These are phyloP conservation scores for Syncephalastrum monosporum DNA, from an alignment of 371 early-diverging fungal genomes.

Conservation along the genomic window DNA sequence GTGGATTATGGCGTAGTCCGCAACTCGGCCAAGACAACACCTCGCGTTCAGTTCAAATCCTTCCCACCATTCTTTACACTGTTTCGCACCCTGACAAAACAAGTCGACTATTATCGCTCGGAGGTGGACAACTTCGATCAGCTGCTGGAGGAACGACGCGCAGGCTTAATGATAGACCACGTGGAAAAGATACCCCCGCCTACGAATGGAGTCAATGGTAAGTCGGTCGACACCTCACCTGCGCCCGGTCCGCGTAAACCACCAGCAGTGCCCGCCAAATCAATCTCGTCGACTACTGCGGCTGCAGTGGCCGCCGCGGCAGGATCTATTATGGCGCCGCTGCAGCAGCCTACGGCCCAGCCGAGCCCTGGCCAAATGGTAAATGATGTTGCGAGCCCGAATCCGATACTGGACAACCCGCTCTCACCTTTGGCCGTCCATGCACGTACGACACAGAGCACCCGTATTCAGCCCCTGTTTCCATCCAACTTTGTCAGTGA, in stretches of 20 bases:
- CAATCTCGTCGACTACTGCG: constrained; percentile 16
- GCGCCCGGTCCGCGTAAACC: constrained; percentile 9
- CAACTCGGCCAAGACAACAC: constrained; percentile 31
- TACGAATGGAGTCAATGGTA: background rate
- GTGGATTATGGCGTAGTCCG: constrained; percentile 46
- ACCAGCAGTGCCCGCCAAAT: constrained; percentile 13
- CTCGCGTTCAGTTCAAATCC: constrained; percentile 48
- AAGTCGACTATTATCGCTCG: constrained; percentile 68
- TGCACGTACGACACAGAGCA: constrained; percentile 36
- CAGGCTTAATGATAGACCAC: constrained; percentile 43
- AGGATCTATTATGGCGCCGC: constrained; percentile 11
- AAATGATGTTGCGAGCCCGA: constrained; percentile 8
- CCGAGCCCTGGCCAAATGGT: background rate
- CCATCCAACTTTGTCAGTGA: constrained; percentile 58
- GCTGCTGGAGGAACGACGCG: constrained; percentile 55
- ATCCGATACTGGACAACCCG: constrained; percentile 20
- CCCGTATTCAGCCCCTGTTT: constrained; percentile 60
- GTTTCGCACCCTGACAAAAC: constrained; percentile 61
- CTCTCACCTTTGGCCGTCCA: constrained; percentile 44
- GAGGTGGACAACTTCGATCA: constrained; percentile 58
- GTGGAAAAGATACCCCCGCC: constrained; percentile 6
- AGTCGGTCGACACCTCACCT: background rate
- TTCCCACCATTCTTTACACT: constrained; percentile 67
- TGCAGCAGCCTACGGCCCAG: constrained; percentile 11
- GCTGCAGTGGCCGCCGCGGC: constrained; percentile 20